A percentile compares a stretch with the other conserved stretches of the same genome.
phyloP scores from a whole-genome alignment of 495 filamentous ascomycete genomes.

The Achaetomiella virescens region DNA sequence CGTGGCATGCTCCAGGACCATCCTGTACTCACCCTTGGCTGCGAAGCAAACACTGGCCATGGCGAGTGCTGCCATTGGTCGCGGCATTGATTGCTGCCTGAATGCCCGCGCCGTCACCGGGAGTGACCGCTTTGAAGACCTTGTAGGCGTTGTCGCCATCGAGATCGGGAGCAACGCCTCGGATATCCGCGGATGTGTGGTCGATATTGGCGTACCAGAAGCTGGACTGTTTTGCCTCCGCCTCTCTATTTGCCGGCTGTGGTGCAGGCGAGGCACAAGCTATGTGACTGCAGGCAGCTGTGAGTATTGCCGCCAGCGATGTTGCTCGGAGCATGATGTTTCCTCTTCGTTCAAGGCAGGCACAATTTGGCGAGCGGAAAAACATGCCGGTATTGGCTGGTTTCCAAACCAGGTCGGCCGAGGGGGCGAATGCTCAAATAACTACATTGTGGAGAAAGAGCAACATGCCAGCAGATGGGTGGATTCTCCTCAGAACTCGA shows the following conservation, averaged over 20 bases:
- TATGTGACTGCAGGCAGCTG: not conserved
- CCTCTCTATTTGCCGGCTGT: not conserved
- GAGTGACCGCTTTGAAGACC: constrained; percentile 28
- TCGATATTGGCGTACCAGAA: constrained; percentile 37
- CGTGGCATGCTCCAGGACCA: not conserved
- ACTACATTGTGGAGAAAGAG: too few relatives aligned
- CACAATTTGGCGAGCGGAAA: too few relatives aligned
- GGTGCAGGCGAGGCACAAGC: not conserved
- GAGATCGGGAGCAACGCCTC: constrained; percentile 36
- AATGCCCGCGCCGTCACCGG: constrained; percentile 28
- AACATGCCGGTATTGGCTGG: too few relatives aligned
- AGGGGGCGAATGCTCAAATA: too few relatives aligned
- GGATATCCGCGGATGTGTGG: constrained; percentile 20
- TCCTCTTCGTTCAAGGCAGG: too few relatives aligned
- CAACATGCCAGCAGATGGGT: too few relatives aligned
- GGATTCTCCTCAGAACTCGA: too few relatives aligned
- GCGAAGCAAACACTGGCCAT: constrained; percentile 36
- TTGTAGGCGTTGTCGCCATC: constrained; percentile 31
- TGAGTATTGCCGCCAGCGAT: too few relatives aligned
- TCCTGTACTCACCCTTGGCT: constrained; percentile 30
- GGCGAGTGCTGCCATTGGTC: constrained; percentile 25
- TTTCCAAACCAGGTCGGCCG: too few relatives aligned
- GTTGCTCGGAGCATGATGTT: too few relatives aligned
- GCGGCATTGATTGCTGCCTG: constrained; percentile 32
- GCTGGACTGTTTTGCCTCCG: constrained; percentile 11